Evolutionary conservation across 257 asterid species (phyloP), one percentile per base, ranked within the genome.

Genomic region (Nicotiana attenuata): DNA sequence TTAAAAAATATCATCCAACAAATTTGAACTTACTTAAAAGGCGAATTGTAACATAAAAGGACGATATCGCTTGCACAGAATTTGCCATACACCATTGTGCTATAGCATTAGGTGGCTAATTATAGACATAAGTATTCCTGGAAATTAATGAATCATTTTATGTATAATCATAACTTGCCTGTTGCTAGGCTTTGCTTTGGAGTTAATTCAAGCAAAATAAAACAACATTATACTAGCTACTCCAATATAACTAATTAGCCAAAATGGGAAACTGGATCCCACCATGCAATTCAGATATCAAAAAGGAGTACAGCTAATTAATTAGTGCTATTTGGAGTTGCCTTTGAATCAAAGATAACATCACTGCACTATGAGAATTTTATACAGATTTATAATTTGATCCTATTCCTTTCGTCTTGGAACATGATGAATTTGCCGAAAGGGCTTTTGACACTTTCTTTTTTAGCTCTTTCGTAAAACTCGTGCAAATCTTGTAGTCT

Each of bases 121-220:
- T 69, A 41, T 1, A 38, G 57, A 47, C 19, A 69, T 69, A 19
- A 69, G 57, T 68, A 38, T 68, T 35, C 77, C 26, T 41, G n/a
- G 33, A 45, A 45, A 71, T 71, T 71, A 71, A 7, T 45, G 5
- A 0, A 20, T 22, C 78, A 20, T 71, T 10, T 33, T n/a, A 45
- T 41, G 78, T 45, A 75, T 50, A 50, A 75, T 75, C 24, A 50
- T 75, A 50, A 75, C 79, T 50, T 75, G 45, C 63, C 15, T 24
- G 79, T 75, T 75, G 24, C 16, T 50, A 50, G 41, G 16, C 63
- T 50, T 75, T 75, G 79, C 79, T 75, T 75, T 75, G 79, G 79
- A 75, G 28, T 75, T 50, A 75, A 75, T 75, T 50, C 63, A 75
- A 75, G 79, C 41, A 75, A 75, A 50, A 50, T 50, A 75, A 47